These are phyloP conservation scores for Coemansia sp. DNA, from an alignment of 192 early-diverging fungal species.

Conservation along the genomic window DNA sequence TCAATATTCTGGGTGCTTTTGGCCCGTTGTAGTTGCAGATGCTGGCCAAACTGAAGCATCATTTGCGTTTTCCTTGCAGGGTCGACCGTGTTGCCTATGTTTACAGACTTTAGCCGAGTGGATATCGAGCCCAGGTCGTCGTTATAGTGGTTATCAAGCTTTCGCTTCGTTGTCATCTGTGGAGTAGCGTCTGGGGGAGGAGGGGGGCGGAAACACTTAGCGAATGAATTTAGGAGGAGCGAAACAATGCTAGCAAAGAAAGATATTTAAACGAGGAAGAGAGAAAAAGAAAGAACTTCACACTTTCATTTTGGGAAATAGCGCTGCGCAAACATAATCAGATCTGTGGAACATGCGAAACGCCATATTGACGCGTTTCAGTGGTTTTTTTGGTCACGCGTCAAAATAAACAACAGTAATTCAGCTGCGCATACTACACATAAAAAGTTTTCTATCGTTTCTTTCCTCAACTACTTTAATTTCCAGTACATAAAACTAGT, in stretches of 20 bases:
- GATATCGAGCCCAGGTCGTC: background rate
- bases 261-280: too few relatives aligned
- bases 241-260: background rate
- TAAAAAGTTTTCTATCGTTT: background rate
- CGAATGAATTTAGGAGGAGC: background rate
- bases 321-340: too few relatives aligned
- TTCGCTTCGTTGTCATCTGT: slow-evolving; percentile 39
- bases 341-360: background rate
- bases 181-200: background rate
- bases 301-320: too few relatives aligned
- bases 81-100: slow-evolving; percentile 24
- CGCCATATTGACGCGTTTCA: background rate
- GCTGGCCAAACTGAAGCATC: slow-evolving; percentile 51
- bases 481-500: background rate
- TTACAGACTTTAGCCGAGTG: slow-evolving; percentile 20
- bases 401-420: too few relatives aligned
- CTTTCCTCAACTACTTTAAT: background rate
- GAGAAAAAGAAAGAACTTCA: too few relatives aligned
- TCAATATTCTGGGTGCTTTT: slow-evolving; percentile 4
- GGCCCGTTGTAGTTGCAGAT: slow-evolving; percentile 18
- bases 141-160: slow-evolving; percentile 17
- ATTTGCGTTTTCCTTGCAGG: slow-evolving; percentile 33
- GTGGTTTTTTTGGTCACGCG: too few relatives aligned
- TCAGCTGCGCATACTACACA: too few relatives aligned
- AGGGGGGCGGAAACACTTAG: background rate